Evolutionary conservation across 352 stramenopile species (phyloP).

Genomic region (Globisporangium barbulae): DNA sequence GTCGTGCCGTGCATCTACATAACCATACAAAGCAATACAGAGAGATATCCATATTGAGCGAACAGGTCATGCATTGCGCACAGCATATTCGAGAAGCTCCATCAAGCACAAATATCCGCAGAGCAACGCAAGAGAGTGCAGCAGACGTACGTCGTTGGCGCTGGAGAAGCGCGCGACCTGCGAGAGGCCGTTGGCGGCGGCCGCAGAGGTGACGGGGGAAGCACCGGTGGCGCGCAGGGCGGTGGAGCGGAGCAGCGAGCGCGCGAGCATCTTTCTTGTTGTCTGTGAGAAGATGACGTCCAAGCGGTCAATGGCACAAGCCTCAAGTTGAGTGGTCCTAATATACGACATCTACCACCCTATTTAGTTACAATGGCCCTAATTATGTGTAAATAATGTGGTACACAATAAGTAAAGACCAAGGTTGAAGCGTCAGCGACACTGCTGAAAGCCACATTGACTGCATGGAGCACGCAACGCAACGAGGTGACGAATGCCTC

Average conservation of each 20-base stretch:
- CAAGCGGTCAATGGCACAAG: slow-evolving; percentile 9
- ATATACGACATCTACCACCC: no score
- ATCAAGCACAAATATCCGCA: not conserved
- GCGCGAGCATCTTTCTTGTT: slow-evolving; percentile 43
- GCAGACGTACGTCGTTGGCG: slow-evolving; percentile 36
- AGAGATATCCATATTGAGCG: not conserved
- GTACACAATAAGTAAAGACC: no score
- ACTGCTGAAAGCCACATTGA: no score
- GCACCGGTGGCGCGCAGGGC: slow-evolving; percentile 19
- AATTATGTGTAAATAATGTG: no score
- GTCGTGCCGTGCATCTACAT: slow-evolving; percentile 93
- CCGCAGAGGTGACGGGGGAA: slow-evolving; percentile 12
- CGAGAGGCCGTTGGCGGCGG: slow-evolving; percentile 16
- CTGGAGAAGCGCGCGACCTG: slow-evolving; percentile 50
- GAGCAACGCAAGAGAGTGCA: not conserved
- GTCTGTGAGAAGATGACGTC: not conserved
- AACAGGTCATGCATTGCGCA: not conserved
- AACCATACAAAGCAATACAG: slow-evolving; percentile 1
- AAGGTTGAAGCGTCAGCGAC: no score
- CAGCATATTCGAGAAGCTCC: slow-evolving; percentile 3
- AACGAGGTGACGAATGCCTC: not conserved
- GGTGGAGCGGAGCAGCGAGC: slow-evolving; percentile 50
- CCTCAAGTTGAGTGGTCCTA: not conserved
- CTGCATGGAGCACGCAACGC: not conserved
- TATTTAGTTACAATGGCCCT: no score